A percentile compares a stretch with the other conserved stretches of the same genome.
phyloP scores from a whole-genome alignment of 1,284 basidiomycete genomes.

The Phellopilus nigrolimitatus region DNA sequence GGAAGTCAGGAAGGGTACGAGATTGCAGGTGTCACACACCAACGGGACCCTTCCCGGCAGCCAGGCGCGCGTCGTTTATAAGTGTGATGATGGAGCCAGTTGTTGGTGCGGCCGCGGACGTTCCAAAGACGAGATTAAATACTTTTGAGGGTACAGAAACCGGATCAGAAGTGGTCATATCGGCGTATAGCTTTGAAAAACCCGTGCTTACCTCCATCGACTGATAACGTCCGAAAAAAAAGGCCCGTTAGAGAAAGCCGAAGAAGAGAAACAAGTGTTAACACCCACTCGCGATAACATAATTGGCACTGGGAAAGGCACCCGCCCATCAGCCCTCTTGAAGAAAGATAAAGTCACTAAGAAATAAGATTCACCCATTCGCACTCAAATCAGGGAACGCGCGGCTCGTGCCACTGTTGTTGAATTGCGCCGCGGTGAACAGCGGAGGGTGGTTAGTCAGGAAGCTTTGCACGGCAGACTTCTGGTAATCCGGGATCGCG shows the following conservation, averaged over 20 bases:
- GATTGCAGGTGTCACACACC: slow-evolving; percentile 18
- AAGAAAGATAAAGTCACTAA: no score
- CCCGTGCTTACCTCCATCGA: slow-evolving; percentile 18
- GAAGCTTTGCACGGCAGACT: slow-evolving; percentile 24
- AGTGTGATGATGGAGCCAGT: slow-evolving; percentile 42
- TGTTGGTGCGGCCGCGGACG: slow-evolving; percentile 39
- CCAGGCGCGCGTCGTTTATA: slow-evolving; percentile 45
- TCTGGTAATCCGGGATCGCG: slow-evolving; percentile 30
- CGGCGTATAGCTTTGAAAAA: background rate
- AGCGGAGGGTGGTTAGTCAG: slow-evolving; percentile 28
- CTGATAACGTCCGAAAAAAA: slow-evolving; percentile 19
- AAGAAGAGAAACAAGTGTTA: slow-evolving; percentile 19
- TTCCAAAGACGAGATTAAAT: slow-evolving; percentile 30
- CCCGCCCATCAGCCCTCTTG: no score
- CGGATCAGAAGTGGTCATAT: background rate
- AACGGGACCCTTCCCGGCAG: slow-evolving; percentile 33
- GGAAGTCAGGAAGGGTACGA: slow-evolving; percentile 1
- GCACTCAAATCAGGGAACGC: slow-evolving; percentile 25
- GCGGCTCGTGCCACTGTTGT: slow-evolving; percentile 29
- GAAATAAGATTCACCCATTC: slow-evolving; percentile 20
- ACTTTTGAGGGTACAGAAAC: slow-evolving; percentile 13
- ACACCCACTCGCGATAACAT: slow-evolving; percentile 26
- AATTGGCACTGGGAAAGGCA: slow-evolving; percentile 22
- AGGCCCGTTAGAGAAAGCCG: background rate
- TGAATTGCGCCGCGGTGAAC: slow-evolving; percentile 27